A percentile compares a stretch with the other conserved stretches of the same genome.
These are phyloP conservation scores for Penicillium steckii DNA, from an alignment of 495 filamentous ascomycete species.

Conservation along the genomic window DNA sequence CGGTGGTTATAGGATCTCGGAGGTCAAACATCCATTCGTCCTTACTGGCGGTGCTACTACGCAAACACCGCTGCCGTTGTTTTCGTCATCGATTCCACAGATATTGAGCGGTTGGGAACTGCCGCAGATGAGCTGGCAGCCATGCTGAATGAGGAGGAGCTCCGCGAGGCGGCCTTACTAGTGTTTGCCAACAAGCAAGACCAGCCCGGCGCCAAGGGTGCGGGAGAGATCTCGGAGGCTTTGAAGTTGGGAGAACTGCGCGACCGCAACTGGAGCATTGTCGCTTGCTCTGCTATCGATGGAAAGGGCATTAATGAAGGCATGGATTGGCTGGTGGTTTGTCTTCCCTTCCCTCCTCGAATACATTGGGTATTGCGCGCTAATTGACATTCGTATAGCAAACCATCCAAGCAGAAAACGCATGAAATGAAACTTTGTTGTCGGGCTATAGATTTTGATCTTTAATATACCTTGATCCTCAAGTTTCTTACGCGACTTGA, in stretches of 20 bases:
- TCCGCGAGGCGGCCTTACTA: slow-evolving; percentile 85
- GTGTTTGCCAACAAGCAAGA: slow-evolving; percentile 99
- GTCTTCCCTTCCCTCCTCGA: slow-evolving; percentile 29
- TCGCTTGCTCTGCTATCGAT: slow-evolving; percentile 94
- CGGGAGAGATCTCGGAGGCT: slow-evolving; percentile 93
- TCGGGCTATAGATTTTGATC: slow-evolving; percentile 37
- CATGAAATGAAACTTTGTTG: slow-evolving; percentile 38
- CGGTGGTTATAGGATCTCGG: slow-evolving; percentile 70
- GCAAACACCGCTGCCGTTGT: slow-evolving; percentile 99
- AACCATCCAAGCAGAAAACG: slow-evolving; percentile 49
- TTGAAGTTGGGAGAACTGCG: slow-evolving; percentile 84
- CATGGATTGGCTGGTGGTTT: slow-evolving; percentile 98
- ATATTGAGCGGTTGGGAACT: slow-evolving; percentile 90
- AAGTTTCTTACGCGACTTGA: slow-evolving; percentile 13
- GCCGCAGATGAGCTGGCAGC: slow-evolving; percentile 89
- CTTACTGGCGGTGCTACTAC: slow-evolving; percentile 99
- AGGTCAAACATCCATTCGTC: slow-evolving; percentile 93
- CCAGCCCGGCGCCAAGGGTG: slow-evolving; percentile 94
- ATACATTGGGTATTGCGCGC: not conserved
- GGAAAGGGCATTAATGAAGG: slow-evolving; percentile 91
- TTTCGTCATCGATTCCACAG: slow-evolving; percentile 96
- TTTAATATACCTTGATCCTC: slow-evolving; percentile 34
- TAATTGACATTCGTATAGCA: slow-evolving; percentile 28
- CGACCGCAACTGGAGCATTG: slow-evolving; percentile 98
- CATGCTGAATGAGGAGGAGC: slow-evolving; percentile 96